Evolutionary conservation across 495 filamentous ascomycete species (phyloP).

Genomic region (Rhypophila decipiens): DNA sequence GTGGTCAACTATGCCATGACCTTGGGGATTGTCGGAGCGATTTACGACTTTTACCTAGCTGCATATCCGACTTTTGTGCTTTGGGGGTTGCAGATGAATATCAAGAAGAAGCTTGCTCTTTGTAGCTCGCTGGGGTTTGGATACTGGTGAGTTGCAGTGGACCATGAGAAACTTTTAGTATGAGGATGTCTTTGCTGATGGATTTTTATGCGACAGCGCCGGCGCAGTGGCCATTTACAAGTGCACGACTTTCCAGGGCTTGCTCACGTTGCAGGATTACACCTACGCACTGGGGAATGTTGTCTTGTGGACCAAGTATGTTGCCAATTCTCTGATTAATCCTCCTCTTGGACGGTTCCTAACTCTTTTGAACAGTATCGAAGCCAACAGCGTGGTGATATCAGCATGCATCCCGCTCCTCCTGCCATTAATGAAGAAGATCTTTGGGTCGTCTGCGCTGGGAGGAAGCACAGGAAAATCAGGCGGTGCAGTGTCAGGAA

Average conservation of each 20-base stretch:
- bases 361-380: constrained; percentile 25
- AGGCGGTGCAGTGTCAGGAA: neutral
- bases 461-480: constrained; percentile 4
- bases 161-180: neutral
- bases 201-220: neutral
- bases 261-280: constrained; percentile 31
- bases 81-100: constrained; percentile 35
- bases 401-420: constrained; percentile 45
- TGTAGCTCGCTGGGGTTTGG: constrained; percentile 39
- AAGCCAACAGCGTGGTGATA: constrained; percentile 42
- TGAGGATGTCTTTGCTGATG: neutral
- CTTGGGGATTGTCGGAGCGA: constrained; percentile 38
- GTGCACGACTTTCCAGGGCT: constrained; percentile 31
- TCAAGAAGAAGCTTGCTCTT: constrained; percentile 43
- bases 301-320: constrained; percentile 41
- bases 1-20: constrained; percentile 38
- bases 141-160: constrained; percentile 28
- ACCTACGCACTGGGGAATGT: constrained; percentile 27
- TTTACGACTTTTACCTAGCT: constrained; percentile 44
- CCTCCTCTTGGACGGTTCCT: neutral
- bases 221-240: constrained; percentile 34
- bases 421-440: constrained; percentile 33
- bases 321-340: neutral
- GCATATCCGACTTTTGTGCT: constrained; percentile 41
- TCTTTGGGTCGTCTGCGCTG: constrained; percentile 14